Conservation (phyloP, 495 filamentous ascomycete species). For the Penicillium angulare region DNA sequence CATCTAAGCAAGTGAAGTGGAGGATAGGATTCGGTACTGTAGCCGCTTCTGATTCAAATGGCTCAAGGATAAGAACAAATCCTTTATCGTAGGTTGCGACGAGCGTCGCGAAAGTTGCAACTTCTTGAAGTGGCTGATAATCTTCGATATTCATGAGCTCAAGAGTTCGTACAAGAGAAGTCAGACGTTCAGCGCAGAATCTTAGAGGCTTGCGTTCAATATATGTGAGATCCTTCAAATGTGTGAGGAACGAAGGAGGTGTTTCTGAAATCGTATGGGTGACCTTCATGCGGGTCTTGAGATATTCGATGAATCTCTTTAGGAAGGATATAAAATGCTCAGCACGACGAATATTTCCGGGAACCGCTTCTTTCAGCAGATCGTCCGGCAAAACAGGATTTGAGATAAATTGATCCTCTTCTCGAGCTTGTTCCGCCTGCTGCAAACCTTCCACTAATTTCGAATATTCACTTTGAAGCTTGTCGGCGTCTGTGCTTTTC, state of each 20-base stretch:
- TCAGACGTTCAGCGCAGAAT: constrained; percentile 93
- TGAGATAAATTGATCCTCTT: constrained; percentile 95
- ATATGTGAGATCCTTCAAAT: constrained; percentile 92
- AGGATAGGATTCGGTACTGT: constrained; percentile 94
- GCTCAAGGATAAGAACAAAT: constrained; percentile 93
- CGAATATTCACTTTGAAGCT: constrained; percentile 90
- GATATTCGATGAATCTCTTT: constrained; percentile 94
- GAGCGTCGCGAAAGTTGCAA: constrained; percentile 97
- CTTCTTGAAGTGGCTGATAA: constrained; percentile 94
- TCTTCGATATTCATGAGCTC: constrained; percentile 98
- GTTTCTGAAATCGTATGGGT: constrained; percentile 96
- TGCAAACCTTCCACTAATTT: constrained; percentile 93
- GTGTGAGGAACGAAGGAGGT: constrained; percentile 86
- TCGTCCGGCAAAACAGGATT: constrained; percentile 61
- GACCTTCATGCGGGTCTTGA: constrained; percentile 98
- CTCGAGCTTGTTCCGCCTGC: constrained; percentile 79
- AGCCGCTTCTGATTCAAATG: constrained; percentile 92
- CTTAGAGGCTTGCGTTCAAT: constrained; percentile 96
- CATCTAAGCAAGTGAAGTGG: constrained; percentile 96
- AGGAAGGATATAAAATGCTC: constrained; percentile 97
- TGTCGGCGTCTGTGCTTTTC: constrained; percentile 86
- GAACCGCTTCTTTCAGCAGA: constrained; percentile 76
- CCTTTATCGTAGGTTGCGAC: constrained; percentile 97
- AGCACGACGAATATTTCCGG: constrained; percentile 92
- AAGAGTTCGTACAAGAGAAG: constrained; percentile 90